Evolutionary conservation across 2,329 filamentous ascomycete species (phyloP).

Genomic region (Phoma sp.): DNA sequence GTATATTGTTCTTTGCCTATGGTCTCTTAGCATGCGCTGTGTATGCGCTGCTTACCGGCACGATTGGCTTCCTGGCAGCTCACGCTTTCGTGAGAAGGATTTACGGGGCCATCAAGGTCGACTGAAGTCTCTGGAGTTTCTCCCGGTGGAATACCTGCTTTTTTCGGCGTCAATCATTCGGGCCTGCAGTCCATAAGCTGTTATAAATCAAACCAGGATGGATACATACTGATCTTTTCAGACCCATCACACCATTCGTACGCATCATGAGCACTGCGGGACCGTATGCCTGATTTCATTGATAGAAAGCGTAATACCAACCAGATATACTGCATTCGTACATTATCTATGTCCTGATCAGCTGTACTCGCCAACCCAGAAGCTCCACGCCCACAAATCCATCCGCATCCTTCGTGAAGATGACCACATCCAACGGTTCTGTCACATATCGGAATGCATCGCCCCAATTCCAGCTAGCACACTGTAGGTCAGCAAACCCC

Average conservation of each 20-base stretch:
- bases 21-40: slow-evolving; percentile 81
- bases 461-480: slow-evolving; percentile 30
- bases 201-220: too few species aligned
- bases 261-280: background rate
- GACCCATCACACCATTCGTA: background rate
- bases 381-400: slow-evolving; percentile 21
- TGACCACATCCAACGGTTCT: slow-evolving; percentile 29
- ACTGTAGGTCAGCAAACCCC: slow-evolving; percentile 30
- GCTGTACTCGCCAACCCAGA: slow-evolving; percentile 22
- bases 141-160: too few species aligned
- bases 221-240: too few species aligned
- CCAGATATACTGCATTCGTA: background rate
- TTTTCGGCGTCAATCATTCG: too few species aligned
- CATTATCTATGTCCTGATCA: slow-evolving; percentile 7
- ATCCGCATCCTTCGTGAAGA: slow-evolving; percentile 19
- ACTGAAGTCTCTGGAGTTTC: too few species aligned
- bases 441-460: slow-evolving; percentile 29
- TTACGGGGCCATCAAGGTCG: slow-evolving; percentile 63
- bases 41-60: slow-evolving; percentile 82
- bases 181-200: too few species aligned
- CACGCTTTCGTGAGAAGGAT: slow-evolving; percentile 86
- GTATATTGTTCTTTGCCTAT: slow-evolving; percentile 85
- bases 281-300: background rate
- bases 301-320: slow-evolving; percentile 1
- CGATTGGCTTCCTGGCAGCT: slow-evolving; percentile 82